Conservation (phyloP, 2,329 filamentous ascomycete genomes). For the Nectriaceae sp. region DNA sequence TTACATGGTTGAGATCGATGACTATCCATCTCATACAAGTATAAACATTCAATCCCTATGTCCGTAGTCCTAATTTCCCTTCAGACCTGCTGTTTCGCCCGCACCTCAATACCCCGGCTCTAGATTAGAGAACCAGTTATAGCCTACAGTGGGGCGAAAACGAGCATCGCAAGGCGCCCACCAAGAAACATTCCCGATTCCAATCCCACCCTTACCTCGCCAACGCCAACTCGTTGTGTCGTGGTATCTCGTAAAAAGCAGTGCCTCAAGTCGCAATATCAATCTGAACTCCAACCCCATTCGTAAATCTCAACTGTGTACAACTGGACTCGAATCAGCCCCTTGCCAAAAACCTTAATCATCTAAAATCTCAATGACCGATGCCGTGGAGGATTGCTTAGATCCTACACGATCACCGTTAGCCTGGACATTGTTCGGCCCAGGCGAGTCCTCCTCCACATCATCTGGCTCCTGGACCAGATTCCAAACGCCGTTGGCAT, state of each 20-base stretch:
- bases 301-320: constrained; percentile 1
- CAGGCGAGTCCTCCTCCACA: constrained; percentile 25
- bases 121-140: no score
- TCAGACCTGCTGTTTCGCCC: no score
- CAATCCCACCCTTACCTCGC: background rate
- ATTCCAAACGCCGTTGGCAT: constrained; percentile 36
- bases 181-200: background rate
- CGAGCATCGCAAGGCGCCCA: no score
- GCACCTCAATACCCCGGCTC: no score
- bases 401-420: constrained; percentile 3
- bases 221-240: constrained; percentile 6
- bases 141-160: no score
- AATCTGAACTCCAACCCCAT: constrained; percentile 8
- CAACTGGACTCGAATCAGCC: background rate
- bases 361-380: constrained; percentile 32
- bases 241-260: constrained; percentile 22
- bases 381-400: background rate
- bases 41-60: no score
- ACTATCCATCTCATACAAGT: no score
- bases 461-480: constrained; percentile 34
- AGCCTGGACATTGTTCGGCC: constrained; percentile 4
- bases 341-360: constrained; percentile 8
- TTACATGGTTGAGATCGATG: no score
- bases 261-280: constrained; percentile 9
- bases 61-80: no score